Base-by-base conservation (phyloP, 1,284 basidiomycete genomes). In the Papiliotrema laurentii region DNA sequence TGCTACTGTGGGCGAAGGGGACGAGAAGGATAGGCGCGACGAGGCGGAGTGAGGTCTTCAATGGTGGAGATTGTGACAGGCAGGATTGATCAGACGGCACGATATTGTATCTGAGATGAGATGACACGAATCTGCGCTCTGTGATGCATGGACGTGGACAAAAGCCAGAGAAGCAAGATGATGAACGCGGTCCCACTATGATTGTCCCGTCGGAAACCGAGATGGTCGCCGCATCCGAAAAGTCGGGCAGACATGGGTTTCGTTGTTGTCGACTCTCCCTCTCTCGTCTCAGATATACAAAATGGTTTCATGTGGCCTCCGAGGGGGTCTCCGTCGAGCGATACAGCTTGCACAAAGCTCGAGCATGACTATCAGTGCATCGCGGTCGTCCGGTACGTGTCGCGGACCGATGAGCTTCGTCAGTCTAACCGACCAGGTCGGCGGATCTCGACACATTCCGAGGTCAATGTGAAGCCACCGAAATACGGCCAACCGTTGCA, bases 401-500 rank as follows among this genome's bases (percentile, higher is more conserved):
- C 13, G 39, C 13, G 14, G 16, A 13, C 14, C 39, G 11, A 41
- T 26, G 7, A n/a, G 39, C n/a, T n/a, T 31, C 18, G 21, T n/a
- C 10, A 16, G 26, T 39, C 25, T 27, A 14, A 16, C 24, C 40
- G 10, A 24, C 3, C 9, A 11, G 13, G n/a, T 27, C 13, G 4
- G 18, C 22, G 22, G 7, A 30, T 27, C 43, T 33, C n/a, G 25
- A 44, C 43, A 18, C 9, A 14, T 33, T 42, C 40, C 24, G 14
- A 10, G 31, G 16, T 22, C 9, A 16, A 18, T 2, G 30, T 58
- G 18, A 87, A 87, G 65, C 85, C 85, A 6, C 81, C 84, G 13
- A 66, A 72, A 37, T 85, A 80, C 61, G 89, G 89, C 0, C 90
- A 93, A 70, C 88, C 90, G 0, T 74, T 85, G 10, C 80, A 79